Conservation (phyloP, 768 basidiomycete species). For the Pleurotus tuoliensis region DNA sequence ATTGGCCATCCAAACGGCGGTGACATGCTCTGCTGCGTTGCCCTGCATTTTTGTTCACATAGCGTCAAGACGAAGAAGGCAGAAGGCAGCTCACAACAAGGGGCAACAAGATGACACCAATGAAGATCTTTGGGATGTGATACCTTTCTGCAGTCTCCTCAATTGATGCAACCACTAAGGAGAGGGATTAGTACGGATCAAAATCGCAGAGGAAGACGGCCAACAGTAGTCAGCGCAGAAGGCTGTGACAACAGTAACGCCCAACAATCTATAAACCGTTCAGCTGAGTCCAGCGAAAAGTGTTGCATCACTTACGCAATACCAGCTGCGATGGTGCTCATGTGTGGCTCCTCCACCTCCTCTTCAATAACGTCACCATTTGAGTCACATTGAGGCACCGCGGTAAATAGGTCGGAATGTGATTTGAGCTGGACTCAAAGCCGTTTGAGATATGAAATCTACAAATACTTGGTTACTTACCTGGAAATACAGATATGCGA, state of each 20-base stretch:
- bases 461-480: slow-evolving; percentile 22
- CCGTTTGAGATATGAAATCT: too few species aligned
- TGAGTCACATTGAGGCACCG: not conserved
- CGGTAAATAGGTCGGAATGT: slow-evolving; percentile 59
- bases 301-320: slow-evolving; percentile 38
- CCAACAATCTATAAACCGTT: slow-evolving; percentile 46
- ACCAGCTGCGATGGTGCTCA: slow-evolving; percentile 70
- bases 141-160: slow-evolving; percentile 86
- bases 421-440: slow-evolving; percentile 53
- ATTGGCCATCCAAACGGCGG: slow-evolving; percentile 85
- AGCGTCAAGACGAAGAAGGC: not conserved
- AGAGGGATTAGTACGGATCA: slow-evolving; percentile 19
- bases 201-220: slow-evolving; percentile 27
- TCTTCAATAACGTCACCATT: slow-evolving; percentile 20
- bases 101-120: slow-evolving; percentile 82
- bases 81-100: slow-evolving; percentile 59
- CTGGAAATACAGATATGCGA: slow-evolving; percentile 75
- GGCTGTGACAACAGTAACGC: slow-evolving; percentile 75
- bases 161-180: slow-evolving; percentile 81
- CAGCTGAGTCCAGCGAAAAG: not conserved
- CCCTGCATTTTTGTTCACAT: slow-evolving; percentile 34
- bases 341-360: slow-evolving; percentile 44
- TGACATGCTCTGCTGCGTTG: slow-evolving; percentile 84
- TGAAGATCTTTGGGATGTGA: slow-evolving; percentile 78
- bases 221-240: slow-evolving; percentile 86